These are phyloP conservation scores for Irpex sp. DNA, from an alignment of 1,284 basidiomycete species.

Conservation along the genomic window DNA sequence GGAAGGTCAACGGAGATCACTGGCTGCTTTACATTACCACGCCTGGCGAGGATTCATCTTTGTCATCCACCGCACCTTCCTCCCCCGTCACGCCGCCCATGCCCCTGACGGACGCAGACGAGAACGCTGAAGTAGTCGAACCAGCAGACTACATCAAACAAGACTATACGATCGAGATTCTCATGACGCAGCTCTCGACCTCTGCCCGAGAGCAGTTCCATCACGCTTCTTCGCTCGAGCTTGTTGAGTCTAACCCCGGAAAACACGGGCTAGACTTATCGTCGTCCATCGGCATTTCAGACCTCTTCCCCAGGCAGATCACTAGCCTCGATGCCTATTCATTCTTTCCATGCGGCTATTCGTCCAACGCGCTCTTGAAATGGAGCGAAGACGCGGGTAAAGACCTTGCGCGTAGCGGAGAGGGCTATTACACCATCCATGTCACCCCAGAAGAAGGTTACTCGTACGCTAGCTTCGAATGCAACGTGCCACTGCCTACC, in stretches of 20 bases:
- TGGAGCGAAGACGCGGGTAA: constrained; percentile 37
- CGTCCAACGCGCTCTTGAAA: constrained; percentile 88
- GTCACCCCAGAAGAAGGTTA: constrained; percentile 97
- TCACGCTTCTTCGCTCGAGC: constrained; percentile 38
- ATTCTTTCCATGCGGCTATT: constrained; percentile 96
- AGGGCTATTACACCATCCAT: constrained; percentile 98
- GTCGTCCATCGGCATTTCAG: constrained; percentile 74
- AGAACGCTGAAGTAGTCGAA: constrained; percentile 17
- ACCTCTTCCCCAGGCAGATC: constrained; percentile 75
- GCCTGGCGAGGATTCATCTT: constrained; percentile 38
- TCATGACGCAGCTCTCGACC: constrained; percentile 93
- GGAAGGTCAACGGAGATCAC: constrained; percentile 98
- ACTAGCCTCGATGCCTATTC: constrained; percentile 92
- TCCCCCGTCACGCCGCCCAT: constrained; percentile 18
- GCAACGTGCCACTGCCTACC: constrained; percentile 83
- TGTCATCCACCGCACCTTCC: constrained; percentile 22
- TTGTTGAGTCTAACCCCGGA: constrained; percentile 42
- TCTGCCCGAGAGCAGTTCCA: constrained; percentile 79
- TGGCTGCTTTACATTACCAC: constrained; percentile 94
- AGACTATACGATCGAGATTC: constrained; percentile 97
- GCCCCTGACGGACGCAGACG: constrained; percentile 13
- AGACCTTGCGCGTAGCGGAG: constrained; percentile 37
- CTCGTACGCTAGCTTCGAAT: constrained; percentile 98
- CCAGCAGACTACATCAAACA: constrained; percentile 29
- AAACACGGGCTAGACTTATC: constrained; percentile 70